These are phyloP conservation scores for Mycena galopus DNA, from an alignment of 768 basidiomycete genomes.

Conservation along the genomic window DNA sequence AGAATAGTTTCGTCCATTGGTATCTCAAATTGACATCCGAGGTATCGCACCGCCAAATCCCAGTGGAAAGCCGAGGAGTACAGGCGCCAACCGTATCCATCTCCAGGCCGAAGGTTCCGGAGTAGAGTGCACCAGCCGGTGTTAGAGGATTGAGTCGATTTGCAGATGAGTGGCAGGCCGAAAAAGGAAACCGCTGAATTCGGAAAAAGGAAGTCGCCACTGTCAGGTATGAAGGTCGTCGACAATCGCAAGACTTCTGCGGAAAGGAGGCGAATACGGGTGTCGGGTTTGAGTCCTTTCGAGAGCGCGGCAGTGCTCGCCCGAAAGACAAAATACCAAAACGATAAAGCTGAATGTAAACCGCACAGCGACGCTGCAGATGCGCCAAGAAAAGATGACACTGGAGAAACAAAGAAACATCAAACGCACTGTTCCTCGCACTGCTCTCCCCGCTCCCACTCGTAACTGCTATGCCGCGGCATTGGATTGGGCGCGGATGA, in stretches of 20 bases:
- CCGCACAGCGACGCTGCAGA: neutral
- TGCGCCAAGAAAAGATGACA: neutral
- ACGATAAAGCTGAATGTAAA: neutral
- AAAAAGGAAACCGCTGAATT: no score
- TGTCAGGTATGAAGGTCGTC: neutral
- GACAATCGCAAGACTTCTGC: neutral
- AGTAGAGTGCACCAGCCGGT: neutral
- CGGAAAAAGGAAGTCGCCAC: neutral
- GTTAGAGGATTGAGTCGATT: neutral
- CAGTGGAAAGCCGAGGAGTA: neutral
- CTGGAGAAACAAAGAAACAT: no score
- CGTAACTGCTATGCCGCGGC: no score
- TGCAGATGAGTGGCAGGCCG: neutral
- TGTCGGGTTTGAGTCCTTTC: neutral
- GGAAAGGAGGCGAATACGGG: neutral
- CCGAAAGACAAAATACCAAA: neutral
- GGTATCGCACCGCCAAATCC: neutral
- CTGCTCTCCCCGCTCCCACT: no score
- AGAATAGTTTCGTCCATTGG: neutral
- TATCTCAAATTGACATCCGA: neutral
- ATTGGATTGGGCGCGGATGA: no score
- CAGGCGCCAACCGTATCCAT: neutral
- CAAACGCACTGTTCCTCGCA: no score
- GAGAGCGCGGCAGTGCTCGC: neutral
- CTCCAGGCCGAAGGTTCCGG: neutral